Percentiles rank a stretch among this genome's conserved stretches.
phyloP scores from a whole-genome alignment of 371 early-diverging fungal genomes.

The Fennellomyces sp. region DNA sequence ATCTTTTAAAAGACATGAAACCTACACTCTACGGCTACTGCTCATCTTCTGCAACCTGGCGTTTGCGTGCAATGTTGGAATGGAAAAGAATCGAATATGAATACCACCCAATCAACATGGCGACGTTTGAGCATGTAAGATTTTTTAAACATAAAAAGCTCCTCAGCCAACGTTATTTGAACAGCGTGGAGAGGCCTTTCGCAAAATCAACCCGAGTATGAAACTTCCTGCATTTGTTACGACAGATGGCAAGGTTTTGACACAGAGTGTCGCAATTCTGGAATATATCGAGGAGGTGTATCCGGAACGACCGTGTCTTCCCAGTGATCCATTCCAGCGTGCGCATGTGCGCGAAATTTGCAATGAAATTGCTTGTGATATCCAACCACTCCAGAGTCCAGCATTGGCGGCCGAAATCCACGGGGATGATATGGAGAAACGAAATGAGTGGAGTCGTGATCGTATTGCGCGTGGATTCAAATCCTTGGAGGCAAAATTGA shows the following conservation, averaged over 20 bases:
- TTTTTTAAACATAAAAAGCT: too few relatives aligned
- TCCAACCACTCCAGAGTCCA: constrained; percentile 89
- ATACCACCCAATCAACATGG: too few relatives aligned
- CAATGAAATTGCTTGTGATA: constrained; percentile 78
- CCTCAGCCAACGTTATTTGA: too few relatives aligned
- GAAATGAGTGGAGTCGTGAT: constrained; percentile 64
- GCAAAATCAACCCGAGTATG: constrained; percentile 66
- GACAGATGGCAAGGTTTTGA: constrained; percentile 53
- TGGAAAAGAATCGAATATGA: too few relatives aligned
- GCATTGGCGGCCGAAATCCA: constrained; percentile 67
- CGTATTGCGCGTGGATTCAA: constrained; percentile 68
- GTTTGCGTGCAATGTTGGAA: too few relatives aligned
- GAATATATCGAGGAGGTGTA: constrained; percentile 88
- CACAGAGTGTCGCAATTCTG: constrained; percentile 82
- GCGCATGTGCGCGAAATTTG: constrained; percentile 79
- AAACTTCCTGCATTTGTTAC: constrained; percentile 74
- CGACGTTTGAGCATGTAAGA: too few relatives aligned
- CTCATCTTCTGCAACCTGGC: too few relatives aligned
- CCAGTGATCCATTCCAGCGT: constrained; percentile 66
- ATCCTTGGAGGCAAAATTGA: neutral
- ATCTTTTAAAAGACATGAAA: too few relatives aligned
- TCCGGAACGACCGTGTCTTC: constrained; percentile 73
- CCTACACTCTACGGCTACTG: too few relatives aligned
- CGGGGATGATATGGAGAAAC: constrained; percentile 49
- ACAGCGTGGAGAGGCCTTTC: constrained; percentile 57